Evolutionary conservation across 1,284 basidiomycete species (phyloP).

Genomic region (Pseudozyma thailandica): DNA sequence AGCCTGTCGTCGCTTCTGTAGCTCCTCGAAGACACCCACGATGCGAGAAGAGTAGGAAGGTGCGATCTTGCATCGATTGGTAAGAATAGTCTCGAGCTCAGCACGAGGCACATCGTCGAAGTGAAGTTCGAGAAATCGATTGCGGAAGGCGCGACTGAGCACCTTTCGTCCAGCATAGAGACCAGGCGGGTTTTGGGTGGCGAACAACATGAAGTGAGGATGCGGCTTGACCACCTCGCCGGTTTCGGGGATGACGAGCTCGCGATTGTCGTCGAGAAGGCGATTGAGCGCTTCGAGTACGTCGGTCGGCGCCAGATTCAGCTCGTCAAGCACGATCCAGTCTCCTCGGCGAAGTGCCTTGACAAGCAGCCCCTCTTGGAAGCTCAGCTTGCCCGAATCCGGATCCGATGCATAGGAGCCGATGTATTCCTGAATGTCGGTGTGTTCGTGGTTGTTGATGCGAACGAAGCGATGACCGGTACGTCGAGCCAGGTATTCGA

Average conservation of each 20-base stretch:
- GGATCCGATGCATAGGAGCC: conserved; percentile 96
- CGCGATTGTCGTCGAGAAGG: conserved; percentile 95
- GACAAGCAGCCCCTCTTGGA: conserved; percentile 89
- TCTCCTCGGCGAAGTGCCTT: conserved; percentile 90
- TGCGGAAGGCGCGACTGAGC: conserved; percentile 93
- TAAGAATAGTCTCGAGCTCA: conserved; percentile 86
- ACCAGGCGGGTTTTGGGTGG: conserved; percentile 97
- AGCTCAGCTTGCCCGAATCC: conserved; percentile 87
- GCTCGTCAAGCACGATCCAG: conserved; percentile 98
- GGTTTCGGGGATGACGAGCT: conserved; percentile 94
- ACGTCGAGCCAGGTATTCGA: conserved; percentile 91
- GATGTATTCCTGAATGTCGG: conserved; percentile 96
- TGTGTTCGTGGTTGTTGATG: conserved; percentile 99
- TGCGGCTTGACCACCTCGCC: conserved; percentile 94
- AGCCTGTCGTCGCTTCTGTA: conserved; percentile 89
- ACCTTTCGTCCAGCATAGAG: conserved; percentile 97
- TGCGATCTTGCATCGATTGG: conserved; percentile 63
- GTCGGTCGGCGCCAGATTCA: conserved; percentile 97
- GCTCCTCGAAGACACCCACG: conserved; percentile 89
- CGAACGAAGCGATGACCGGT: conserved; percentile 96
- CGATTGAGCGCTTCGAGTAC: conserved; percentile 97
- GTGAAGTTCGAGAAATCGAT: conserved; percentile 98
- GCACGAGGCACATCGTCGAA: conserved; percentile 95
- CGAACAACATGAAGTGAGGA: conserved; percentile 96
- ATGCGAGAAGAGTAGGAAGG: conserved; percentile 84